Evolutionary conservation across 2,329 filamentous ascomycete genomes (phyloP), one percentile per base, ranked within the genome.

Genomic region (Botrytis sinoallii): DNA sequence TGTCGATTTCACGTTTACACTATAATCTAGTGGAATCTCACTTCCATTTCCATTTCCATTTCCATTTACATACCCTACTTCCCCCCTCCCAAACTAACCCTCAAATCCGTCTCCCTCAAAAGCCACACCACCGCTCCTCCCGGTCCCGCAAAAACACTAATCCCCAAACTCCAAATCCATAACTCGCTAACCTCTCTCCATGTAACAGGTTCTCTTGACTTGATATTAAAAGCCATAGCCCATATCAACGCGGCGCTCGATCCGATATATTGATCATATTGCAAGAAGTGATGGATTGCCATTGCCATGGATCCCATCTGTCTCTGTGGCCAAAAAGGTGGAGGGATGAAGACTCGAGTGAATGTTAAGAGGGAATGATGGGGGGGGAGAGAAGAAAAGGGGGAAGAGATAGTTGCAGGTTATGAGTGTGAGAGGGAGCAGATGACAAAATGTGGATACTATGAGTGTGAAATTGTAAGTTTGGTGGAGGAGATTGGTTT

Each of bases 121-220:
- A 52, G 22, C 10, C 22, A 52, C 22, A 52, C 1, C 10, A 25
- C 9, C 4, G 22, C 22, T 25, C 4, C 22, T 14, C 22, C 22
- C 22, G 46, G 46, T 6, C 22, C 46, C 22, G 10, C 22, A 3
- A 25, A n/a, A 25, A 25, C 1, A 25, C 4, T 3, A 2, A 52
- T 5, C 0, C 25, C 48, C 5, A 52, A 14, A 52, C 48, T 52
- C 48, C 2, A n/a, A n/a, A n/a, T 52, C 12, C 12, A 3, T n/a
- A 52, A 6, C 1, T 16, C n/a, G 4, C 5, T 1, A 12, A 3
- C 0, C 1, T n/a, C 12, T n/a, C 12, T 6, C 48, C 25, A 14
- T 10, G 25, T n/a, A 52, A 3, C 2, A 14, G 16, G 12, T 14
- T 52, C 5, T n/a, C 12, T 52, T 5, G 25, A 52, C 7, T n/a